Conservation (phyloP, 176 grass and related monocot species). For the Oryza rufipogon region DNA sequence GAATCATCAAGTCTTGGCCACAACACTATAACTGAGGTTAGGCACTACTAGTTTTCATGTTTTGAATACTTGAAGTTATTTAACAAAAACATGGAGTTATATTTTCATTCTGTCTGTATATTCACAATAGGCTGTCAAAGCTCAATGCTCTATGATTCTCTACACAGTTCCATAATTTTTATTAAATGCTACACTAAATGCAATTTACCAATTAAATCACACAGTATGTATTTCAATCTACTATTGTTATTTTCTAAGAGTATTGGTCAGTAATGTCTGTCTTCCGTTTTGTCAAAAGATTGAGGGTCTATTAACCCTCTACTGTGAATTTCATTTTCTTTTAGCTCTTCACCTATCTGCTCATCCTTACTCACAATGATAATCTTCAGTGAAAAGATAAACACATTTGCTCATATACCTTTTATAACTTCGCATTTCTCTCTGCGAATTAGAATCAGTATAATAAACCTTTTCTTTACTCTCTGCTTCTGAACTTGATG, state of each 20-base stretch:
- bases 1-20: conserved; percentile 93
- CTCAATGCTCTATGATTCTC: background rate
- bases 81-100: background rate
- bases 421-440: background rate
- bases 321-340: background rate
- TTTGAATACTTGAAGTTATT: background rate
- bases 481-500: conserved; percentile 9
- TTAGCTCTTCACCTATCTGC: background rate
- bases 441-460: background rate
- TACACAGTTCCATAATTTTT: background rate
- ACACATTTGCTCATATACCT: background rate
- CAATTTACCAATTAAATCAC: background rate
- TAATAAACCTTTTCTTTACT: background rate
- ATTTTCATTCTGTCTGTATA: conserved; percentile 10
- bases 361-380: background rate
- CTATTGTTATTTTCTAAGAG: background rate
- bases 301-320: background rate
- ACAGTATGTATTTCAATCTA: background rate
- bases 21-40: conserved; percentile 62
- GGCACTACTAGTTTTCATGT: conserved; percentile 8
- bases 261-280: background rate
- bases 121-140: background rate
- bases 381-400: background rate
- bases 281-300: background rate
- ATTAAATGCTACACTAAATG: background rate